Base-by-base conservation (phyloP, 2,329 filamentous ascomycete genomes). In the Fusarium phyllophilum region DNA sequence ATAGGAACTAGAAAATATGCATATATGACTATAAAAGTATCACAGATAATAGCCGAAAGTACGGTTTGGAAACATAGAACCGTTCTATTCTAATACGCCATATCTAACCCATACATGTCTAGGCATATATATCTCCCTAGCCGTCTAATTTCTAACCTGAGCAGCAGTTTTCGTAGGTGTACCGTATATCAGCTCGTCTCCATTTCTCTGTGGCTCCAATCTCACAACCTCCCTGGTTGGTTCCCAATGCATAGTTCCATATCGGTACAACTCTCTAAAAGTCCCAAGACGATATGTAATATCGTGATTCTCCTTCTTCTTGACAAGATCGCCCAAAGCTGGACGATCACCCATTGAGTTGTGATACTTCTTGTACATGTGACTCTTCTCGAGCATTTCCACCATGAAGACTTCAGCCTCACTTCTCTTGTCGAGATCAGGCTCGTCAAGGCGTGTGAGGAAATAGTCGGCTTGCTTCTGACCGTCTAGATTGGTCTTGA, bases 331-430 rank as follows among this genome's bases (percentile, higher is more conserved):
- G 13, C 81, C 81, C 1, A 83, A 68, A 8, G 81, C 80, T 1
- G 78, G 80, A 1, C 66, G 26, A 1, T 74, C 79, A 6, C 76
- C 78, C 2, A 78, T 78, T 7, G 81, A 81, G 24, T 81, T 83
- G n/a, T 82, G 81, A 55, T 81, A 82, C 7, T 81, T 74, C 69
- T 83, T 83, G 58, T 82, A 82, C 75, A 82, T 82, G 51, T 81
- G 77, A 38, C 79, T 82, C 22, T 80, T 75, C 58, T 81, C 78
- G 2, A 83, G 59, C 72, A 82, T 74, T 29, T 82, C 79, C 0
- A 82, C 46, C 5, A 83, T 66, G 59, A 83, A 82, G 1, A 60
- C 74, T 39, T 83, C 80, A 0, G 80, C 80, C 18, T 69, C 73
- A 9, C 41, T 29, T 13, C 78, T 67, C 65, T 77, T 82, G 1